Conservation (phyloP, 148 eudicot species). For the Heliamphora exappendiculata region DNA sequence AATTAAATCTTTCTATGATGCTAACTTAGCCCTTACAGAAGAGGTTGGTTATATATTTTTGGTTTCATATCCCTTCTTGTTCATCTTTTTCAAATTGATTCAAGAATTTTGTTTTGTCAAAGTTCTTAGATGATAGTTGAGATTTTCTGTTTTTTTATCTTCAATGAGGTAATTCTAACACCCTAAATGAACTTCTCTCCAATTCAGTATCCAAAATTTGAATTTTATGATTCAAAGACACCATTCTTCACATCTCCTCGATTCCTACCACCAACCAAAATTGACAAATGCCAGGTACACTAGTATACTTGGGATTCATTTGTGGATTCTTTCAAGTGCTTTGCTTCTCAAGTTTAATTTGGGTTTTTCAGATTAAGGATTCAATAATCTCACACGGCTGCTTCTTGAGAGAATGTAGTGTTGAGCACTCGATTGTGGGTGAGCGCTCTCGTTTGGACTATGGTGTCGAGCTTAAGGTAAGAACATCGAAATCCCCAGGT, state of each 20-base stretch:
- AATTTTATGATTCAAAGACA: conserved; percentile 89
- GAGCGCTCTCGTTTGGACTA: conserved; percentile 89
- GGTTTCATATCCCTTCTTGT: not conserved
- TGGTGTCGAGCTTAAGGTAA: conserved; percentile 85
- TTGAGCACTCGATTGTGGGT: conserved; percentile 86
- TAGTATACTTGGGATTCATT: not conserved
- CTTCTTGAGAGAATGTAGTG: conserved; percentile 73
- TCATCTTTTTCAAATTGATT: not conserved
- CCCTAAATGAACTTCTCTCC: not conserved
- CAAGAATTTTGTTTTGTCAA: not conserved
- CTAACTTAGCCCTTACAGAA: conserved; percentile 83
- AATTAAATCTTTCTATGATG: conserved; percentile 73
- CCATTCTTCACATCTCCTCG: conserved; percentile 91
- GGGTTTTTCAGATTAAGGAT: conserved; percentile 69
- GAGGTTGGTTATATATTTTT: conserved; percentile 37
- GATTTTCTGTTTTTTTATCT: not conserved
- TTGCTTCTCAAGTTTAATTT: not conserved
- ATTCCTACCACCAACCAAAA: conserved; percentile 88
- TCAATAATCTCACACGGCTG: conserved; percentile 95
- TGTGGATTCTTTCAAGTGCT: not conserved
- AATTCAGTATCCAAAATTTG: conserved; percentile 65
- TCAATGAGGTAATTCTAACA: not conserved
- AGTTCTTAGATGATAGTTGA: not conserved
- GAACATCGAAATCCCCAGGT: not conserved
- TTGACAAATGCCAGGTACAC: conserved; percentile 80